These are phyloP conservation scores for Fraxinus ornus DNA, from an alignment of 305 asterid species.

Conservation along the genomic window DNA sequence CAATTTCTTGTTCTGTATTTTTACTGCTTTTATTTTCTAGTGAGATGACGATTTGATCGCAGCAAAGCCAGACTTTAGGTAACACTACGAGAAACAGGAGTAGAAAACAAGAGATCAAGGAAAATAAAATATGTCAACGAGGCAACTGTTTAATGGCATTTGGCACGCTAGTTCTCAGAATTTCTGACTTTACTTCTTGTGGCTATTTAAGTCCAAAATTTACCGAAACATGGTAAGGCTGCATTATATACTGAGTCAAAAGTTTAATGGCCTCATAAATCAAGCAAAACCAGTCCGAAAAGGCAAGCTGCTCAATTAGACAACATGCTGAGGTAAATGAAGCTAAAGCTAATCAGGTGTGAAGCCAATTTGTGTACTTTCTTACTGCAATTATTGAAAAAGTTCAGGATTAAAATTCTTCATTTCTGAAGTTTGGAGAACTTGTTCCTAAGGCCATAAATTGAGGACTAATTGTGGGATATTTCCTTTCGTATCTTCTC, in stretches of 20 bases:
- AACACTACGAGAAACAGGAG: conserved; percentile 16
- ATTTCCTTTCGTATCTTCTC: neutral
- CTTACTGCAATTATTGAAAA: no score
- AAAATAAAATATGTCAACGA: conserved; percentile 28
- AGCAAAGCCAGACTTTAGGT: conserved; percentile 40
- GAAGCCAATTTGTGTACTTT: no score
- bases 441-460: neutral
- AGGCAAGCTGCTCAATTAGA: no score
- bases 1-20: neutral
- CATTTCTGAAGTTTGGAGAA: neutral
- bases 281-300: neutral
- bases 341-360: no score
- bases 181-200: conserved; percentile 7
- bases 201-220: conserved; percentile 10
- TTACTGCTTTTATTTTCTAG: neutral
- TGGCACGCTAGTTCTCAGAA: conserved; percentile 15
- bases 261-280: neutral
- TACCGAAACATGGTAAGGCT: conserved; percentile 4
- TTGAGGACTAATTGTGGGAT: neutral
- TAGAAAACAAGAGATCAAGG: conserved; percentile 40
- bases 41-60: conserved; percentile 31
- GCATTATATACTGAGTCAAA: neutral
- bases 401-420: no score
- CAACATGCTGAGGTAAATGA: no score
- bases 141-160: conserved; percentile 18